These are phyloP conservation scores for Desmodesmus armatus DNA, from an alignment of 139 green algal genomes.

Conservation along the genomic window DNA sequence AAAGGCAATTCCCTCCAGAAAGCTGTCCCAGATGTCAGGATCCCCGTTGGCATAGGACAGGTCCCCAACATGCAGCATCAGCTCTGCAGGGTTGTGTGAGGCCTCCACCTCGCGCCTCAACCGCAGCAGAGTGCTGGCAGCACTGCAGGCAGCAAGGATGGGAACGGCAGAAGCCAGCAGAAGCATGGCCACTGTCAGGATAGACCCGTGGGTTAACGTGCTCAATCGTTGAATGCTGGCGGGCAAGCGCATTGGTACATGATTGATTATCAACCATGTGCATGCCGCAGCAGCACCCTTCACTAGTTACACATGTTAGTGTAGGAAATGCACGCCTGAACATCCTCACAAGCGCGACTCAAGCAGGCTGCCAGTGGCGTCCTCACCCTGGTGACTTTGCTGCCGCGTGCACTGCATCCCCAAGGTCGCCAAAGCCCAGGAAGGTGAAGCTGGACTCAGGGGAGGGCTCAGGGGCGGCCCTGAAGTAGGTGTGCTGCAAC, in stretches of 20 bases:
- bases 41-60: conserved; percentile 75
- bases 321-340: neutral
- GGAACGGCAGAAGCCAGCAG: neutral
- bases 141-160: conserved; percentile 57
- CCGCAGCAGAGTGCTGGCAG: conserved; percentile 44
- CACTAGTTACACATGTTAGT: too few relatives aligned
- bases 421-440: conserved; percentile 83
- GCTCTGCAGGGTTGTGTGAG: conserved; percentile 31
- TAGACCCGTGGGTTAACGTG: too few relatives aligned
- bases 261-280: neutral
- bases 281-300: neutral
- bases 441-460: conserved; percentile 66
- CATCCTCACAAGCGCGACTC: neutral
- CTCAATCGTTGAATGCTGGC: too few relatives aligned
- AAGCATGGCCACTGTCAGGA: too few relatives aligned
- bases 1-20: conserved; percentile 79
- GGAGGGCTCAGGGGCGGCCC: conserved; percentile 14
- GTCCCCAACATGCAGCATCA: conserved; percentile 79
- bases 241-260: conserved; percentile 3
- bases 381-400: conserved; percentile 54
- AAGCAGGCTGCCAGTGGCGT: neutral
- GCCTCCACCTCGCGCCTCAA: conserved; percentile 52
- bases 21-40: conserved; percentile 77
- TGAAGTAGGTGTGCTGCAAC: conserved; percentile 47
- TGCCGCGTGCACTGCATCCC: conserved; percentile 51